Conservation (phyloP, 306 rosid species). For the Hippophae tibetana region DNA sequence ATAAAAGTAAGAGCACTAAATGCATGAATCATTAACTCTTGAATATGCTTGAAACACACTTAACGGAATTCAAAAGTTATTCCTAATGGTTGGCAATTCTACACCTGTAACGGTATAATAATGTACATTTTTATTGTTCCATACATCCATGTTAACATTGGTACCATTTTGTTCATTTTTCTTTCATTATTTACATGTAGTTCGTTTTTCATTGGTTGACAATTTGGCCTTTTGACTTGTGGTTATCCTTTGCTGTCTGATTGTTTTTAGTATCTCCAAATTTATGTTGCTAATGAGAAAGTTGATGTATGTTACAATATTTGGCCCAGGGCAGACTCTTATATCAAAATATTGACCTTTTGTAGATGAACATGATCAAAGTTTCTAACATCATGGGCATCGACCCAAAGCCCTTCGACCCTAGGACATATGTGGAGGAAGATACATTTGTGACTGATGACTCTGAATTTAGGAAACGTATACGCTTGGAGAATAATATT, state of each 20-base stretch:
- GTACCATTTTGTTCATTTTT: too few species aligned
- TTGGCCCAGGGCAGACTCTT: constrained; percentile 13
- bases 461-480: constrained; percentile 85
- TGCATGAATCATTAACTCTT: too few species aligned
- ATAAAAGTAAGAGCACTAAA: too few species aligned
- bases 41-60: too few species aligned
- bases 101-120: too few species aligned
- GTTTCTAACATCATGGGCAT: constrained; percentile 98
- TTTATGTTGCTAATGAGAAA: neutral
- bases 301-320: constrained; percentile 12
- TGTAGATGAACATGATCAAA: constrained; percentile 96
- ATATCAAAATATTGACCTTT: constrained; percentile 5
- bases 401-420: constrained; percentile 82
- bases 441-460: constrained; percentile 96
- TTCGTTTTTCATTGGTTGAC: too few species aligned
- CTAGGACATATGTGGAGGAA: constrained; percentile 87
- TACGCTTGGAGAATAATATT: constrained; percentile 91
- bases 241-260: neutral
- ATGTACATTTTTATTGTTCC: too few species aligned
- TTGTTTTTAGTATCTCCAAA: neutral
- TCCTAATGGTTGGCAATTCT: too few species aligned
- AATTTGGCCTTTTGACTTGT: neutral
- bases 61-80: too few species aligned
- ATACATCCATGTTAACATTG: too few species aligned
- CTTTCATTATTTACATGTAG: too few species aligned